phyloP scores from a whole-genome alignment of 768 basidiomycete species.

The Hygrocybe punicea region DNA sequence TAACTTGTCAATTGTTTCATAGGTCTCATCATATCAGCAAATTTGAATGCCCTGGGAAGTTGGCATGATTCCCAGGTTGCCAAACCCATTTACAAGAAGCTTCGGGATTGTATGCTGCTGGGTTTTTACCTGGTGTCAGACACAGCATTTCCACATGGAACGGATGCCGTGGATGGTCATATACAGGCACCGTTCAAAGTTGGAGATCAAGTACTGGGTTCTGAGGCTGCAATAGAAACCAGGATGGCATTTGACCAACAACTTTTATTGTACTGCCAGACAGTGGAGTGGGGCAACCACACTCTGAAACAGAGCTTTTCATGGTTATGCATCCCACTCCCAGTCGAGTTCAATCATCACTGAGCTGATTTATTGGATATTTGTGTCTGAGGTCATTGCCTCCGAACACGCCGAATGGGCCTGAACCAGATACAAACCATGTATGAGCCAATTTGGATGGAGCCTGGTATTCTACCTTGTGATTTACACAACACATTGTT shows the following conservation, averaged over 20 bases:
- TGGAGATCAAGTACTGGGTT: constrained; percentile 20
- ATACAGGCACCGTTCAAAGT: constrained; percentile 41
- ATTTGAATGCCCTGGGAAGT: constrained; percentile 39
- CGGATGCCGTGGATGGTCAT: constrained; percentile 2
- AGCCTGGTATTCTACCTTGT: constrained; percentile 30
- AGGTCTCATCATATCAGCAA: constrained; percentile 36
- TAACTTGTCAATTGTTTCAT: neutral
- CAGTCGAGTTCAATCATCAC: constrained; percentile 25
- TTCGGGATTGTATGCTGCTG: constrained; percentile 23
- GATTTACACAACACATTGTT: constrained; percentile 40
- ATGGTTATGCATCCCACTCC: constrained; percentile 39
- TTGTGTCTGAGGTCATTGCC: constrained; percentile 33
- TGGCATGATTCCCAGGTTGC: constrained; percentile 43
- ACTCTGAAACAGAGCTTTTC: constrained; percentile 46
- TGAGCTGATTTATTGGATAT: constrained; percentile 36
- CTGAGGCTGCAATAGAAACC: constrained; percentile 18
- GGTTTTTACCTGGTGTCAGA: constrained; percentile 38
- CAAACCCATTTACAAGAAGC: constrained; percentile 37
- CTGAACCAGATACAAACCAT: constrained; percentile 41
- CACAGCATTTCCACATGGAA: constrained; percentile 39
- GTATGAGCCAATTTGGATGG: constrained; percentile 39
- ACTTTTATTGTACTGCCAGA: constrained; percentile 44
- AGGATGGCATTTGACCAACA: constrained; percentile 32
- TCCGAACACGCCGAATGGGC: constrained; percentile 33
- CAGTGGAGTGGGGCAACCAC: constrained; percentile 52